phyloP scores from a whole-genome alignment of 23 red algal genomes.

The Gracilaria vermiculophylla region DNA sequence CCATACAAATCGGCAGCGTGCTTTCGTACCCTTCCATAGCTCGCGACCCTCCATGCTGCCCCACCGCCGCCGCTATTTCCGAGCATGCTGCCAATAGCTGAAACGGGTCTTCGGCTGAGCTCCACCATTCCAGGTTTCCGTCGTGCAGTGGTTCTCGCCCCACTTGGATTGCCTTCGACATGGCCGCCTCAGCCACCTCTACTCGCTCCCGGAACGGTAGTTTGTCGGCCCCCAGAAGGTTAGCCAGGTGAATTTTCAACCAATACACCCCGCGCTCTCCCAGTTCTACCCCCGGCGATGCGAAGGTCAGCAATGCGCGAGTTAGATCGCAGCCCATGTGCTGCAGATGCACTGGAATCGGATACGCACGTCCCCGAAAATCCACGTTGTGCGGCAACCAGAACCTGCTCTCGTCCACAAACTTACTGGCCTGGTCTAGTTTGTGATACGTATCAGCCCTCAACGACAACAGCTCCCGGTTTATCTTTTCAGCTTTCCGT shows the following conservation, averaged over 20 bases:
- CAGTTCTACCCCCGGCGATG: slow-evolving; percentile 61
- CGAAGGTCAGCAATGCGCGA: slow-evolving; percentile 83
- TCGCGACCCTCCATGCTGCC: slow-evolving; percentile 49
- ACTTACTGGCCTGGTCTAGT: slow-evolving; percentile 61
- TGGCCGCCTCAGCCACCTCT: slow-evolving; percentile 59
- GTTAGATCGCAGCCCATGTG: slow-evolving; percentile 92
- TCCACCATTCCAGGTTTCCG: slow-evolving; percentile 84
- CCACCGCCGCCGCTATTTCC: slow-evolving; percentile 66
- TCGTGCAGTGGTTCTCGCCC: slow-evolving; percentile 79
- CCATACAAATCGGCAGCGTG: slow-evolving; percentile 81
- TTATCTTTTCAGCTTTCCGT: slow-evolving; percentile 62
- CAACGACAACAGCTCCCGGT: slow-evolving; percentile 77
- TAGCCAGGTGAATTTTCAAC: slow-evolving; percentile 94
- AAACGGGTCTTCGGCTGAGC: slow-evolving; percentile 86
- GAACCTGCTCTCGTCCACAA: slow-evolving; percentile 59
- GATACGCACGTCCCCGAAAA: slow-evolving; percentile 98
- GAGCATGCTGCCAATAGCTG: slow-evolving; percentile 89
- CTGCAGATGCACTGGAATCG: slow-evolving; percentile 81
- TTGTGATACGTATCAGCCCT: slow-evolving; percentile 72
- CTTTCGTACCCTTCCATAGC: slow-evolving; percentile 45
- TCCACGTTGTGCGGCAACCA: slow-evolving; percentile 97
- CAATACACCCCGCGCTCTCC: slow-evolving; percentile 88
- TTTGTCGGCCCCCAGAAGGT: slow-evolving; percentile 83
- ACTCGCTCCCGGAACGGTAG: slow-evolving; percentile 79
- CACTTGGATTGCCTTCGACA: slow-evolving; percentile 58